Evolutionary conservation across 192 early-diverging fungal genomes (phyloP), one percentile per base, ranked within the genome.

Genomic region (Coemansia sp.): DNA sequence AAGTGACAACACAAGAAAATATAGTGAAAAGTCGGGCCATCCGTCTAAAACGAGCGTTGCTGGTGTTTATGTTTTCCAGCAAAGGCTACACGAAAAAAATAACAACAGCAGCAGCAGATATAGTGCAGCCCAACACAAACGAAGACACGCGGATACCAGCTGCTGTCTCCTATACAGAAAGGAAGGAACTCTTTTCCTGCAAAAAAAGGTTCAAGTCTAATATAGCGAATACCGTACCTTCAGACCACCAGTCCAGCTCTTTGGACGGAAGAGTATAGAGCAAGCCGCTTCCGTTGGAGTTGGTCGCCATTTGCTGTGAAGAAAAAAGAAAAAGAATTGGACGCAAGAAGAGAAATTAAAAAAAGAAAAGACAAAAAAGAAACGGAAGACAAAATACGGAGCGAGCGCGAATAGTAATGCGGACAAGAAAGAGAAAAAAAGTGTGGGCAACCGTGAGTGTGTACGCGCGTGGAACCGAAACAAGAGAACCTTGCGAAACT

Each of bases 201-300:
- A 34, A 51, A 11, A 51, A 42, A 35, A 50, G 34, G 34, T 9
- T 4, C 2, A 21, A 14, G 42, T 13, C 19, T 9, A 64, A 37
- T 19, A 7, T 40, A n/a, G 44, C 24, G 19, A 53, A 64, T 72
- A 72, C 62, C 16, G 24, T 83, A 83, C 80, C 80, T 83, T 83
- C 80, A 59, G 75, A 78, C 80, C 80, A 83, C 80, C 80, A 83
- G 72, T 83, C 80, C 66, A 78, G 66, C 59, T 83, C 75, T 73
- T 83, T 83, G 54, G 80, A 74, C 51, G 80, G 81, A 19, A 72
- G 42, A 44, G 66, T 69, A 60, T 74, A 74, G 42, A 56, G 66
- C 41, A 40, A n/a, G 24, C 45, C 48, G n/a, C 24, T 39, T 21
- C 42, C 39, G 62, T 56, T 64, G 57, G 21, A 35, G 45, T 63